Percentiles rank a stretch among this genome's conserved stretches.
Evolutionary conservation across 2,329 filamentous ascomycete genomes (phyloP).

Genomic region (Trichoderma guizhouense): DNA sequence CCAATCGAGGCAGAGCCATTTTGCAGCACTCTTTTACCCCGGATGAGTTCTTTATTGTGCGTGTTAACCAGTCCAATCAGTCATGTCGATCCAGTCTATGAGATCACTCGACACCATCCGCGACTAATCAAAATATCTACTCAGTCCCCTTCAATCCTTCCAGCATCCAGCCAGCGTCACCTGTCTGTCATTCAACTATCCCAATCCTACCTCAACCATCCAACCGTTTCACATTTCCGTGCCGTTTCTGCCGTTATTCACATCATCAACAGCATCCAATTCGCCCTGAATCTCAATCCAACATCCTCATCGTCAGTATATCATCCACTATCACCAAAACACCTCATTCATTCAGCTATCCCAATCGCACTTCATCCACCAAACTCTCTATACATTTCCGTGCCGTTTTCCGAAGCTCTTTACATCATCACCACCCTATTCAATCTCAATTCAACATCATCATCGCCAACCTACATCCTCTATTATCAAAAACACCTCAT

Average conservation of each 20-base stretch:
- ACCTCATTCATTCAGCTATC: no score
- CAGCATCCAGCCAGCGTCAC: background rate
- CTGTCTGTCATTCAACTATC: background rate
- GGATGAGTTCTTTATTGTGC: background rate
- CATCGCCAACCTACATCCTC: no score
- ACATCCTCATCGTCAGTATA: background rate
- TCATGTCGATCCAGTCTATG: background rate
- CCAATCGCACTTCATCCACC: no score
- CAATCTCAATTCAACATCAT: background rate
- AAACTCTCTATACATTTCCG: no score
- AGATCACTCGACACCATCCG: background rate
- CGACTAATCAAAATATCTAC: background rate
- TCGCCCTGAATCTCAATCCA: background rate
- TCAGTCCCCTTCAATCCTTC: background rate
- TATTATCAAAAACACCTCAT: no score
- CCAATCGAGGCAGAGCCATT: background rate
- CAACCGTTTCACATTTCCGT: background rate
- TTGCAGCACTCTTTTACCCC: rapidly evolving
- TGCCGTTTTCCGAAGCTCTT: background rate
- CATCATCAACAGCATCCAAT: background rate
- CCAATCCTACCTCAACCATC: background rate
- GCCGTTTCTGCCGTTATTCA: background rate
- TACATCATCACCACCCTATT: background rate
- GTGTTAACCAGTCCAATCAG: background rate
- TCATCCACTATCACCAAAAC: no score